Evolutionary conservation across 2,329 filamentous ascomycete species (phyloP).

Genomic region (Paecilomyces formosus): DNA sequence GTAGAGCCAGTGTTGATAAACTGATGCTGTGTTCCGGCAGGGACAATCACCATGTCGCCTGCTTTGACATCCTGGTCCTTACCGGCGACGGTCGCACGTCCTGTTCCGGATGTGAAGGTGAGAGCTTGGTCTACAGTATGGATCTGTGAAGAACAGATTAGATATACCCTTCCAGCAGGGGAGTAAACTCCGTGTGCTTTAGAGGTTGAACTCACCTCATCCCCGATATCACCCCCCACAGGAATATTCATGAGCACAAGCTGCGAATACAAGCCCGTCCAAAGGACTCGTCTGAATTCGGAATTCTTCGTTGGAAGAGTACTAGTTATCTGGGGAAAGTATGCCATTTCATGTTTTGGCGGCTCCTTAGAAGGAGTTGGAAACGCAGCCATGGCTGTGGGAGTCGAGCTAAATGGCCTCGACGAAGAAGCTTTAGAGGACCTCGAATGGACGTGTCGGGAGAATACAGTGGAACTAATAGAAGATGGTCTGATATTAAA

Average conservation of each 20-base stretch:
- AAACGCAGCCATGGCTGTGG: neutral
- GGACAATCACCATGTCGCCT: conserved; percentile 54
- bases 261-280: conserved; percentile 57
- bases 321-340: conserved; percentile 51
- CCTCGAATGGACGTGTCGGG: neutral
- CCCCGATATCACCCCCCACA: conserved; percentile 57
- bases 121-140: conserved; percentile 59
- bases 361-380: conserved; percentile 15
- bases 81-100: conserved; percentile 52
- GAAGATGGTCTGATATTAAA: neutral
- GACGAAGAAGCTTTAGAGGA: neutral
- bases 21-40: conserved; percentile 59
- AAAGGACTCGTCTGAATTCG: conserved; percentile 55
- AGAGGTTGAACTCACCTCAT: conserved; percentile 42
- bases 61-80: conserved; percentile 51
- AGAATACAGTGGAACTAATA: neutral
- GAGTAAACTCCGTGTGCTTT: neutral
- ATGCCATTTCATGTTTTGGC: conserved; percentile 51
- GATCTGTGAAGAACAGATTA: conserved; percentile 11
- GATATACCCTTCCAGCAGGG: neutral
- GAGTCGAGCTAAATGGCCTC: neutral
- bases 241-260: conserved; percentile 60
- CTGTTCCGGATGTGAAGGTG: conserved; percentile 55
- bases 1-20: conserved; percentile 55
- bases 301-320: conserved; percentile 48